Evolutionary conservation across 2,329 filamentous ascomycete genomes (phyloP), one percentile per base, ranked within the genome.

Genomic region (Pseudogymnoascus sp.): DNA sequence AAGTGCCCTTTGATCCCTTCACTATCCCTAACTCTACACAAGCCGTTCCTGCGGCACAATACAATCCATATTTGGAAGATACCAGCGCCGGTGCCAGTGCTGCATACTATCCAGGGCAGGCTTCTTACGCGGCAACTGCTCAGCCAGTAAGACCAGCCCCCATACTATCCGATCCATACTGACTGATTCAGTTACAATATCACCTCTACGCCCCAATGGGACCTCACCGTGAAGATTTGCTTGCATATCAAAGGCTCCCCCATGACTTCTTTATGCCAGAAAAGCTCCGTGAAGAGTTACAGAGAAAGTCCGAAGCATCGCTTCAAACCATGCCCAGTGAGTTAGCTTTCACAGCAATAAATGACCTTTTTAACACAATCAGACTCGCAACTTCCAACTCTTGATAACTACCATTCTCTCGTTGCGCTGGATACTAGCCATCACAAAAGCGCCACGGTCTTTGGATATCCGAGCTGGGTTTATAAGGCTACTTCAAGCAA

Each of bases 231-330:
- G 89, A 93, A 66, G 91, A 91, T 67, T 81, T 96, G 31, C 81
- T 90, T 68, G 86, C 89, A 2, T 96, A 96, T 72, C 93, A 99
- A 73, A 86, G 91, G 64, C 88, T 89, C 64, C 87, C 90, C 1
- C 91, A 96, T 72, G 93, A 97, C 72, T 90, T 97, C 68, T 99
- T 99, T 75, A 84, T 97, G 44, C 86, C 91, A 0, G 93, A 96
- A 70, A 87, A 91, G 64, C 76, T 96, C 5, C 84, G 95, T 62
- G 91, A 97, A 76, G 92, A 97, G 34, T 78, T 96, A 66, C 91
- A 96, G 72, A 91, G 89, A 76, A 96, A 93, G 76, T 82, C 89
- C 0, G 93, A 96, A 70, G 91, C 93, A 28, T 86, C 90, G 4
- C 82, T 91, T 62, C 93, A 97, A 74, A 88, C 91, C 6, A 85